Evolutionary conservation across 139 green algal species (phyloP), one percentile per base, ranked within the genome.

Genomic region (Parachlorella kessleri): DNA sequence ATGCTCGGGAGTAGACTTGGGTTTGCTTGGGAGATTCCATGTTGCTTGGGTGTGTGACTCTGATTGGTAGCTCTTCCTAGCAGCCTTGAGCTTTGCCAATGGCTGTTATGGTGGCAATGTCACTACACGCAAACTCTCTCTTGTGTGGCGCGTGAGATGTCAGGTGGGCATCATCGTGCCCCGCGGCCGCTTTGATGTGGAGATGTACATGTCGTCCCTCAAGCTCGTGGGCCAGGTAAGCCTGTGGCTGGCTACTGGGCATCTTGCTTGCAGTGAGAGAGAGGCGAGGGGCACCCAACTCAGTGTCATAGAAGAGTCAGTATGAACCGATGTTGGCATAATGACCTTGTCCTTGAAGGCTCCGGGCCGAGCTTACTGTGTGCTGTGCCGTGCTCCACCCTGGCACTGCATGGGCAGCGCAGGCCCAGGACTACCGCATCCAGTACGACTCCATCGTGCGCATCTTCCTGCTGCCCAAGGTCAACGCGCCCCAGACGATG

Each of bases 381-480:
- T n/a, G n/a, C n/a, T n/a, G n/a, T 2, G 6, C 23, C 28, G 26
- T 66, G 30, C 35, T 10, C 37, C 67, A 82, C 87, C 72, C 41
- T 28, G 5, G 4, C 6, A n/a, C 70, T 37, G 14, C 35, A n/a
- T n/a, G n/a, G n/a, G 32, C 77, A 55, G 32, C 77, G 77, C 87
- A 96, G 88, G 89, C 90, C n/a, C 92, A 96, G 75, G 96, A 99
- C 81, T 99, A 94, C 90, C 94, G 96, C 86, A 93, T 99, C 73
- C 89, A 94, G 78, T 98, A 99, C 88, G 84, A 90, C 48, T 92
- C 86, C 69, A 93, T 98, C 74, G n/a, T 88, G 66, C 91, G 94
- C 75, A 71, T 98, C 72, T 98, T 98, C 83, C 83, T 98, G 59
- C 88, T 99, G 75, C 96, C 96, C 72, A 97, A 97, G 84, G 72